phyloP scores from a whole-genome alignment of 75 land plant species.

The Selaginella tamariscina region DNA sequence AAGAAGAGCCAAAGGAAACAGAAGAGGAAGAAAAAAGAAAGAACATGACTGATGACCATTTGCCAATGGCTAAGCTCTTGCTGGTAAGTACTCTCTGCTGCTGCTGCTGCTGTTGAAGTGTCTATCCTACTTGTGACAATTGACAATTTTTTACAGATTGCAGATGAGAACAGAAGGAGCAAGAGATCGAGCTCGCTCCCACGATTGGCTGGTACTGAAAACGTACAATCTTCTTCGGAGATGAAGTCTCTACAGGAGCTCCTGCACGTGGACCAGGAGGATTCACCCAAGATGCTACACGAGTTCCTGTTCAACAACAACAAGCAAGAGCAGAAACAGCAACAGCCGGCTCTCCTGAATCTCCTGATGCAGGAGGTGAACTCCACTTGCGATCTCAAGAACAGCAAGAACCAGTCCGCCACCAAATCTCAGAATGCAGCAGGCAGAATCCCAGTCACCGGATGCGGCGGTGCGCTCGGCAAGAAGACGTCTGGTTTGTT shows the following conservation, averaged over 20 bases:
- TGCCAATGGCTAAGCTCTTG: background rate
- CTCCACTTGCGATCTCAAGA: background rate
- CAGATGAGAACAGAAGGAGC: background rate
- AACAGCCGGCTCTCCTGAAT: background rate
- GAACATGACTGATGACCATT: background rate
- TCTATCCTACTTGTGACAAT: background rate
- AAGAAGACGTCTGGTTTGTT: background rate
- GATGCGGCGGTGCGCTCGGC: background rate
- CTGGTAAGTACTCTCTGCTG: background rate
- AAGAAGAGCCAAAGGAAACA: background rate
- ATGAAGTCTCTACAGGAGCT: background rate
- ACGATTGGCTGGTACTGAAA: background rate
- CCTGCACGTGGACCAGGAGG: background rate
- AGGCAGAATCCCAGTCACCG: background rate
- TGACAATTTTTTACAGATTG: too few relatives aligned
- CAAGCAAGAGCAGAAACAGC: background rate
- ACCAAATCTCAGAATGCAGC: background rate
- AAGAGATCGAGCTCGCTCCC: background rate
- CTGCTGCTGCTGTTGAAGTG: background rate
- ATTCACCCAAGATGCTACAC: background rate
- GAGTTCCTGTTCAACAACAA: background rate
- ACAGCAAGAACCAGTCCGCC: background rate
- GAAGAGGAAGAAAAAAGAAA: background rate
- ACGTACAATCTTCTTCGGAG: background rate
- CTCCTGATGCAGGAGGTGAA: background rate